Evolutionary conservation across 306 rosid genomes (phyloP), one percentile per base, ranked within the genome.

Genomic region (Clitoria ternatea): DNA sequence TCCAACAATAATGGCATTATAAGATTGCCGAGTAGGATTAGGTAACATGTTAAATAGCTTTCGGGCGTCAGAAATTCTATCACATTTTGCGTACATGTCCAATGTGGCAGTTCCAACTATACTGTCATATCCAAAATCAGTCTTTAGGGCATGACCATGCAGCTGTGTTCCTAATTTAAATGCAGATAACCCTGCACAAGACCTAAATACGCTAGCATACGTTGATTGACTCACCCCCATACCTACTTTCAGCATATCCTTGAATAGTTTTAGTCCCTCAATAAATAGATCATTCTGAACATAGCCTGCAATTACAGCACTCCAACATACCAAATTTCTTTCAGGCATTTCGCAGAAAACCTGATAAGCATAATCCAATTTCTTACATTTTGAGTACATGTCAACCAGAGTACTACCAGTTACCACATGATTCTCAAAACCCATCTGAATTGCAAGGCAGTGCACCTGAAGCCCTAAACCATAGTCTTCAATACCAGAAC

Each of bases 51-150:
- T 73, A 73, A 92, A 92, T 26, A 87, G 49, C 79, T 86, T 89
- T 69, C 26, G 78, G 20, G 98, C 90, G 68, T 92, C 96, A 18
- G 36, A 7, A 66, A 89, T 77, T 59, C 77, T 84, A 60, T 69
- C 73, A 79, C 96, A 89, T 78, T 89, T 92, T 47, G 89, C 92
- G 67, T 92, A 92, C 98, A 92, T 89, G 82, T 89, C 98, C 65
- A 89, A 61, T 36, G 83, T 88, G n/a, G 96, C 98, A 40, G 96
- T 89, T 57, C 92, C 96, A 37, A 89, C 92, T 11, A 92, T 73
- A 59, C 78, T 70, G 80, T 92, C 98, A 2, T 72, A 74, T 68
- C 83, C 88, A 66, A 87, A 92, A 43, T 57, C 59, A 10, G 84
- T 39, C 85, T 92, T 92, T 43, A 89, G 56, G 50, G 94, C 78